Evolutionary conservation across 768 basidiomycete genomes (phyloP).

Genomic region (Lactarius sanguifluus): DNA sequence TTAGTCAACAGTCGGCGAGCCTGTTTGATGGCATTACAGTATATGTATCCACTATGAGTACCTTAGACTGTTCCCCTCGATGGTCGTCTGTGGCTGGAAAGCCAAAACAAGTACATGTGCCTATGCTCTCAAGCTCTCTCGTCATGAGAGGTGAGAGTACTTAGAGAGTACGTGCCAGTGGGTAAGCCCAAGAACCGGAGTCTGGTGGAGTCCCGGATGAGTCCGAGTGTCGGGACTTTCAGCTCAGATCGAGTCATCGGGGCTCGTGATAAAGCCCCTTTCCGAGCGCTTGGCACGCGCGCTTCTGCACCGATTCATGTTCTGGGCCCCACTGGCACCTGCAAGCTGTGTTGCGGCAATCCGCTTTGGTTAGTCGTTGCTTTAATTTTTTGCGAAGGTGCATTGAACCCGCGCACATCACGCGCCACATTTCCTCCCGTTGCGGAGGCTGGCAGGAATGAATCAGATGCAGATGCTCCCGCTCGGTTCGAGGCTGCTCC

Average conservation of each 20-base stretch:
- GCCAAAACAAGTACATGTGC: not conserved
- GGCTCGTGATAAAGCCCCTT: not conserved
- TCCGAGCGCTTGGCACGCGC: not conserved
- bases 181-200: not conserved
- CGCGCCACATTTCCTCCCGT: not conserved
- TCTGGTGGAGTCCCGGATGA: not conserved
- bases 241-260: not conserved
- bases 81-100: not conserved
- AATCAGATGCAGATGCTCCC: not conserved
- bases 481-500: not conserved
- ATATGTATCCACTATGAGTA: not conserved
- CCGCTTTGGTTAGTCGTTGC: not conserved
- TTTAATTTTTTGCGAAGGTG: not conserved
- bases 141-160: not conserved
- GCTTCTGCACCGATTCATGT: not conserved
- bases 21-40: not conserved
- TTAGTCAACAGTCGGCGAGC: not conserved
- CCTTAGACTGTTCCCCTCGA: not conserved
- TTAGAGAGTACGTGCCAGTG: not conserved
- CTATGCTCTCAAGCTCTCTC: not conserved
- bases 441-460: not conserved
- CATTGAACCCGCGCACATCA: not conserved
- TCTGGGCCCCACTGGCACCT: not conserved
- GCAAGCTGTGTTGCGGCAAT: constrained; percentile 1
- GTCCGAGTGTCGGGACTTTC: not conserved